Evolutionary conservation across 257 asterid species (phyloP).

Genomic region (Apocynum venetum): DNA sequence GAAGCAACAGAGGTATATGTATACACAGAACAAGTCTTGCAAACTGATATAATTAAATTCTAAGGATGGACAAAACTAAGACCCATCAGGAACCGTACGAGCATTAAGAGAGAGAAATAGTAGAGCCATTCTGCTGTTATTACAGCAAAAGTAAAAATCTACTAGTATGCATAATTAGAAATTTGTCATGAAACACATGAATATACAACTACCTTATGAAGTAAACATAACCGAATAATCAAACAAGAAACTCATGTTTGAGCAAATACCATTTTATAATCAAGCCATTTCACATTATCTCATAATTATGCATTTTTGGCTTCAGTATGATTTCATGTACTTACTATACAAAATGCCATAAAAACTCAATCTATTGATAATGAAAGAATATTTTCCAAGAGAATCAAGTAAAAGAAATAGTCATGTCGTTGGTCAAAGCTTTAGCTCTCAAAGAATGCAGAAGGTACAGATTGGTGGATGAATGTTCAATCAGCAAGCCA

Average conservation of each 20-base stretch:
- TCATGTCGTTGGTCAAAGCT: neutral
- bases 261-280: neutral
- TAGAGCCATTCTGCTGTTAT: neutral
- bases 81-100: neutral
- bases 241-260: neutral
- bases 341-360: neutral
- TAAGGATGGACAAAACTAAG: neutral
- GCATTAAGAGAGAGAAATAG: neutral
- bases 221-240: neutral
- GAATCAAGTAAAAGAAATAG: neutral
- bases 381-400: neutral
- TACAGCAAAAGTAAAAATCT: neutral
- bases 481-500: neutral
- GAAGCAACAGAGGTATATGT: constrained; percentile 12
- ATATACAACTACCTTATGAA: neutral
- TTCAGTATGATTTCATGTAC: neutral
- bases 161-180: neutral
- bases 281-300: neutral
- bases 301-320: neutral
- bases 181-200: neutral
- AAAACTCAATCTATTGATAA: neutral
- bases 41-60: neutral
- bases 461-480: neutral
- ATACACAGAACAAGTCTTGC: constrained; percentile 1
- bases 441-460: neutral